Base-by-base conservation (phyloP, 1,284 basidiomycete species). In the Macrocybe sp. region DNA sequence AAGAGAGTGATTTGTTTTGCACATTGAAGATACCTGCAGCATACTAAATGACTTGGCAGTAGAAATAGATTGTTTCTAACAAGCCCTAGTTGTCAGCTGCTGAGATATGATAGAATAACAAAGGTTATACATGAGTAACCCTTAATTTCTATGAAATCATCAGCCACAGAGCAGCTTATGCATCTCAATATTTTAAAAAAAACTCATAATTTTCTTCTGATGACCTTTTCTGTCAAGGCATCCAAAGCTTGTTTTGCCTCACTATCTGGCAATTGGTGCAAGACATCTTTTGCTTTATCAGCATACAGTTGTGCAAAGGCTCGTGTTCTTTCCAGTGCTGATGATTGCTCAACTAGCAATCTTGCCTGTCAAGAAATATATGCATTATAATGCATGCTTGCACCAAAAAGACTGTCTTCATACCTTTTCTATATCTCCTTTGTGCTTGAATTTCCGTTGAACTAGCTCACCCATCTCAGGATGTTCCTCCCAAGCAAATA, bases 401-500 rank as follows among this genome's bases (percentile, higher is more conserved):
- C 30, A 40, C 12, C 39, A 40, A 8, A 43, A 33, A 16, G 30
- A 10, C 6, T 28, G 38, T 41, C 31, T 37, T 64, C 80, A 55
- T 55, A 89, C 92, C 62, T 78, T 68, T 55, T 96, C 92, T 7
- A 98, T 92, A 62, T 99, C 97, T 1, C 94, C 96, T n/a, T 78
- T 71, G 29, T 80, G 70, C 43, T 82, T 76, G 64, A 98, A 99
- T 65, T 92, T 90, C 46, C 96, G 79, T 37, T 78, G 72, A 46
- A 99, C 96, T 46, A 98, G 73, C 1, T 86, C 84, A 1, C 90
- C 92, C 68, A 97, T 79, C 57, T 90, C 85, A 2, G 91, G 84
- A 63, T 90, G 79, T 62, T 97, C 88, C 64, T 97, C 92, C 84
- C 94, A 97, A 16, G 97, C 96, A 60, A 89, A 99, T 3, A 99